phyloP scores from a whole-genome alignment of 345 rosid genomes.

The Lepidium aucheri region DNA sequence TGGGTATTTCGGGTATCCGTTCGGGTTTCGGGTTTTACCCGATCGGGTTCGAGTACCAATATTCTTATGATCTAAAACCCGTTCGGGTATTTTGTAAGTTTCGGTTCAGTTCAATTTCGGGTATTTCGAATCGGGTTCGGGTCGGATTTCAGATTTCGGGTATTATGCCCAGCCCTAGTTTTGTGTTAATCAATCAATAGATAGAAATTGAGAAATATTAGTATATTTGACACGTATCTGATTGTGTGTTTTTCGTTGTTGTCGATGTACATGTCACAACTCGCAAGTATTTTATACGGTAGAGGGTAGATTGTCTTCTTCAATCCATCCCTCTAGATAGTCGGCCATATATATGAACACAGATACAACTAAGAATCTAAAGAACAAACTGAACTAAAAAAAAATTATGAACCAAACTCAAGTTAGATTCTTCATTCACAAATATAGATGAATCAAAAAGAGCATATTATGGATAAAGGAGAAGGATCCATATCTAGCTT shows the following conservation, averaged over 20 bases:
- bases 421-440: constrained; percentile 1
- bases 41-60: no score
- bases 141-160: no score
- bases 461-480: constrained; percentile 21
- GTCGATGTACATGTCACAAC: background rate
- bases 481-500: constrained; percentile 13
- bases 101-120: no score
- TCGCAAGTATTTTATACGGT: constrained; percentile 2
- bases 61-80: no score
- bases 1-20: no score
- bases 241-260: background rate
- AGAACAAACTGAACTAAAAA: background rate
- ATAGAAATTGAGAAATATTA: no score
- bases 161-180: no score
- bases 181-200: no score
- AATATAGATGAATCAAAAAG: constrained; percentile 15
- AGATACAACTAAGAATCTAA: background rate
- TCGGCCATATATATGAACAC: constrained; percentile 7
- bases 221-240: background rate
- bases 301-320: constrained; percentile 18
- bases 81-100: no score
- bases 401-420: background rate
- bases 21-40: no score
- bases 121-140: no score
- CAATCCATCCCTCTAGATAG: background rate